phyloP scores from a whole-genome alignment of 2,329 filamentous ascomycete genomes.

The Cladophialophora carrionii region DNA sequence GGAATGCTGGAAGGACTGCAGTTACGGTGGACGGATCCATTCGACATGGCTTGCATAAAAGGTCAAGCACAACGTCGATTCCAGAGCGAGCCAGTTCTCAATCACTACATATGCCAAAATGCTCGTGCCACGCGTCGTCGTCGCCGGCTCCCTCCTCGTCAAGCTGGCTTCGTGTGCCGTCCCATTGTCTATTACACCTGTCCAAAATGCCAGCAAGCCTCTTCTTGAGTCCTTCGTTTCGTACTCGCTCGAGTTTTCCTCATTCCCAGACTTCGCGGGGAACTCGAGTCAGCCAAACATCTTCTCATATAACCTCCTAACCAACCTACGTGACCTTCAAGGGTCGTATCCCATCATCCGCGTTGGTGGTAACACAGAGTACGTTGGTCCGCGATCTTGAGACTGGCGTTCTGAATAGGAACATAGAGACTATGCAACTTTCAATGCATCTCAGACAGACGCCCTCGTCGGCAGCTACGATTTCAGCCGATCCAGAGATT shows the following conservation, averaged over 20 bases:
- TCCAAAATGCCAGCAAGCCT: constrained; percentile 30
- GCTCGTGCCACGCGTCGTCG: constrained; percentile 2
- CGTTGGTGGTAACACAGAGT: constrained; percentile 68
- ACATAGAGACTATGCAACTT: constrained; percentile 61
- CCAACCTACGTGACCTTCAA: constrained; percentile 58
- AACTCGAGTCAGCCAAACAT: constrained; percentile 60
- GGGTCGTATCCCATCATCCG: constrained; percentile 64
- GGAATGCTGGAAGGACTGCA: constrained; percentile 10
- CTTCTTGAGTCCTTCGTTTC: constrained; percentile 54
- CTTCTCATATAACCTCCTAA: constrained; percentile 64
- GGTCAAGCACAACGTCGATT: neutral
- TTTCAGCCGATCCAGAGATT: constrained; percentile 57
- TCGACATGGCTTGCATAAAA: constrained; percentile 1
- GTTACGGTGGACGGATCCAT: neutral
- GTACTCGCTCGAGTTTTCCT: constrained; percentile 58
- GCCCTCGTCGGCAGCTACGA: constrained; percentile 60
- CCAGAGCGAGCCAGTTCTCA: neutral
- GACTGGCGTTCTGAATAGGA: constrained; percentile 3
- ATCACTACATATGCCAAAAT: constrained; percentile 8
- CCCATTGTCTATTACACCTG: constrained; percentile 22
- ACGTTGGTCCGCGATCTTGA: neutral
- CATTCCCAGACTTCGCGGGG: constrained; percentile 57
- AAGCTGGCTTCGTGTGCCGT: constrained; percentile 19
- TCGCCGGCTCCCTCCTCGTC: constrained; percentile 8
- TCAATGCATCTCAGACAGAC: constrained; percentile 56